Evolutionary conservation across 257 asterid species (phyloP).

Genomic region (Solanum etuberosum): DNA sequence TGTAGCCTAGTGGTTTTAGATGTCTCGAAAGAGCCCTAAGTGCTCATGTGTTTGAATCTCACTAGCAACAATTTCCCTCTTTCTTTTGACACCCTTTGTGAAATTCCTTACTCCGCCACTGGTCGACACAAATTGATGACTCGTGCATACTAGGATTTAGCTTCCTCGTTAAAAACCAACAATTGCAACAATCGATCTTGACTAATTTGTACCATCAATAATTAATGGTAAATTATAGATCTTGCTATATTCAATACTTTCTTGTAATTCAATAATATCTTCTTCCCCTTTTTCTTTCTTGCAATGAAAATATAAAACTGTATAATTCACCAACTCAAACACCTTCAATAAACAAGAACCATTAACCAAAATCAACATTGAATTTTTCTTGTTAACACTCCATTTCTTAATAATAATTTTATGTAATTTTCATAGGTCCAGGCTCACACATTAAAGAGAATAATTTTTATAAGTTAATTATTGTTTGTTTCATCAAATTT

Average conservation of each 20-base stretch:
- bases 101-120: no score
- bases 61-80: no score
- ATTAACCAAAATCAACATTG: conserved; percentile 2
- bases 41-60: no score
- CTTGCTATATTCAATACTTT: conserved; percentile 6
- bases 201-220: not conserved
- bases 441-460: no score
- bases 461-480: no score
- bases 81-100: no score
- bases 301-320: conserved; percentile 32
- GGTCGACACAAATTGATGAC: not conserved
- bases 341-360: conserved; percentile 17
- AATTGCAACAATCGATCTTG: not conserved
- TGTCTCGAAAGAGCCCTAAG: no score
- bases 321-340: conserved; percentile 17
- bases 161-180: not conserved
- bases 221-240: not conserved
- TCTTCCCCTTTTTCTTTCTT: conserved; percentile 46
- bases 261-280: conserved; percentile 18
- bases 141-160: not conserved
- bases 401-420: not conserved
- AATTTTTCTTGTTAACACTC: not conserved
- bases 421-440: no score
- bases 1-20: no score
- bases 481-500: no score